Evolutionary conservation across 2,329 filamentous ascomycete species (phyloP), one percentile per base, ranked within the genome.

Genomic region (Plenodomus biglobosus): DNA sequence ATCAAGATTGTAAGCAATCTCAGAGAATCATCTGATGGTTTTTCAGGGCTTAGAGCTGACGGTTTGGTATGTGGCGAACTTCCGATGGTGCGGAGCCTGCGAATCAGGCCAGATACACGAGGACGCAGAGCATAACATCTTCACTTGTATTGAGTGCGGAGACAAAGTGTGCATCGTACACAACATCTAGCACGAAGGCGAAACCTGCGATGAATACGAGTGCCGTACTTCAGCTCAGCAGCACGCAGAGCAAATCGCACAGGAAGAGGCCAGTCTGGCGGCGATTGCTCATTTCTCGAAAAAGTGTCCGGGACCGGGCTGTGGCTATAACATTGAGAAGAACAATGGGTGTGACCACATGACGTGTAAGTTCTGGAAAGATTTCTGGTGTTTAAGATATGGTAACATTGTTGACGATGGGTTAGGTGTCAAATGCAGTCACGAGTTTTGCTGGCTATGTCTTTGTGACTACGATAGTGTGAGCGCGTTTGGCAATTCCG

Each of bases 51-150:
- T 6, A 10, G 2, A 27, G 44, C 40, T 46, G 37, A 42, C 19
- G 19, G 36, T 21, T n/a, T n/a, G n/a, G n/a, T 13, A 8, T n/a
- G 32, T 22, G 53, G 53, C 73, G 0, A 76, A 77, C 42, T 84
- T 83, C 59, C 65, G 76, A n/a, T 82, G 78, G 76, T 85, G 82
- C 55, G 74, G 80, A 4, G 54, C 53, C 1, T 85, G 83, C 55
- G 69, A 65, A 3, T 77, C 73, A 1, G 80, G 81, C 0, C 81
- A 84, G 49, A 71, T 81, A 10, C 80, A 84, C 41, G 70, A 63
- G 3, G 75, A 75, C 15, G 51, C 58, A 2, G 66, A 66, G 2
- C 72, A 76, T 8, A 76, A 80, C 2, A 79, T 78, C 16, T 76
- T 76, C 60, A 60, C 58, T 8, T 76, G 75, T 40, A 56, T 48